Evolutionary conservation across 2,329 filamentous ascomycete genomes (phyloP).

Genomic region (Botryotinia calthae): DNA sequence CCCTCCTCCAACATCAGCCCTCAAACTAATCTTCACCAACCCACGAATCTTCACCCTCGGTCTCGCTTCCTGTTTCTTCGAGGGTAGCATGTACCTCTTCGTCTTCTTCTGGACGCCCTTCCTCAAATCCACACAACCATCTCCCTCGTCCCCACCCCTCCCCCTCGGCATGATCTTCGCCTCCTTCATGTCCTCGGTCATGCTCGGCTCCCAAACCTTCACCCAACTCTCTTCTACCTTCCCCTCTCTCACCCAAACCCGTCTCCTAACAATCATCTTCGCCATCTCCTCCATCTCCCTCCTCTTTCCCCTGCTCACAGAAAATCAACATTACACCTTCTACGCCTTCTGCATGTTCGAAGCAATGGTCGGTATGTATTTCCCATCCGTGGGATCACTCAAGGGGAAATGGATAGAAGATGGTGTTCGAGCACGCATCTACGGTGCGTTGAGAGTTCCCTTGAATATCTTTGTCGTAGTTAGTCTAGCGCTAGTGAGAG

Average conservation of each 20-base stretch:
- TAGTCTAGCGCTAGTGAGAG: constrained; percentile 47
- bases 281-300: constrained; percentile 42
- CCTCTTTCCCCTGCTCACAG: constrained; percentile 44
- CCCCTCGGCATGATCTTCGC: constrained; percentile 54
- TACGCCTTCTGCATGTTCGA: constrained; percentile 59
- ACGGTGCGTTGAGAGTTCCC: constrained; percentile 56
- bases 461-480: constrained; percentile 57
- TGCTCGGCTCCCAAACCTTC: constrained; percentile 57
- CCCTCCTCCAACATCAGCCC: constrained; percentile 16
- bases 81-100: constrained; percentile 61
- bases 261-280: constrained; percentile 43
- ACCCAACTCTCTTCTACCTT: constrained; percentile 39
- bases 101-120: constrained; percentile 62
- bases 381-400: constrained; percentile 53
- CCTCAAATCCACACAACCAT: constrained; percentile 43
- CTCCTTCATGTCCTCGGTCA: constrained; percentile 58
- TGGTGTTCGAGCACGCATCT: constrained; percentile 51
- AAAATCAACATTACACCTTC: constrained; percentile 47
- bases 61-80: constrained; percentile 55
- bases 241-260: constrained; percentile 34
- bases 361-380: constrained; percentile 56
- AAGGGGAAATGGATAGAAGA: constrained; percentile 56
- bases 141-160: constrained; percentile 46
- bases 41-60: constrained; percentile 51
- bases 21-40: constrained; percentile 39